Base-by-base conservation (phyloP, 2,329 filamentous ascomycete species). In the Pseudocercospora crystallina region DNA sequence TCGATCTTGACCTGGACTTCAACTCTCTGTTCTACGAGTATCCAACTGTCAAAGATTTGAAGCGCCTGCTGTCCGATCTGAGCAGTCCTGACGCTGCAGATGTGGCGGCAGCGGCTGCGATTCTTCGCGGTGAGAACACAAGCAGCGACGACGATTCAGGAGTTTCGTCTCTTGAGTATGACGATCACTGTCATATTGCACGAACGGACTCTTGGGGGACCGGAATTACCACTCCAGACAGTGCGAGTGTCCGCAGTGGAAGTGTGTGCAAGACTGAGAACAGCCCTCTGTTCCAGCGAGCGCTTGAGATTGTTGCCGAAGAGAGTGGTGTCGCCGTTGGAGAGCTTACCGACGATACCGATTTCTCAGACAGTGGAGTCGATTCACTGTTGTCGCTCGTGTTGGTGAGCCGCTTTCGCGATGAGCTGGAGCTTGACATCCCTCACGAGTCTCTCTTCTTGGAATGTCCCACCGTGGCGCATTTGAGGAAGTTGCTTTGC, bases 341-440 rank as follows among this genome's bases (percentile, higher is more conserved):
- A 5, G 32, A 36, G 1, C 41, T 70, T 14, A 53, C 48, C 2
- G 53, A 62, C 13, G 61, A 66, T 20, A 54, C 57, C n/a, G 53
- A 34, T 8, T 69, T 71, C 36, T 55, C 56, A 1, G 54, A 66
- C 30, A 38, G 71, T 2, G 70, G 69, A 3, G 56, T 73, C 20
- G 71, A 73, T 50, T 67, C 63, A 13, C 58, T 73, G 10, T 62
- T 73, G 61, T 64, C 60, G 5, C 56, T 73, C 4, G 67, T 68
- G 2, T 61, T 73, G 12, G 47, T 65, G 0, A 63, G 65, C n/a
- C 69, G 67, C 46, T 64, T 72, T 37, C 49, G 62, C 2, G 53
- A 51, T 2, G 59, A 70, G 42, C 58, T 72, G 12, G 59, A 56
- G 4, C 37, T 71, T 2, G 61, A 65, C 26, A 51, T 70, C n/a